phyloP scores from a whole-genome alignment of 2,329 filamentous ascomycete species.

The Penicillium sp. region DNA sequence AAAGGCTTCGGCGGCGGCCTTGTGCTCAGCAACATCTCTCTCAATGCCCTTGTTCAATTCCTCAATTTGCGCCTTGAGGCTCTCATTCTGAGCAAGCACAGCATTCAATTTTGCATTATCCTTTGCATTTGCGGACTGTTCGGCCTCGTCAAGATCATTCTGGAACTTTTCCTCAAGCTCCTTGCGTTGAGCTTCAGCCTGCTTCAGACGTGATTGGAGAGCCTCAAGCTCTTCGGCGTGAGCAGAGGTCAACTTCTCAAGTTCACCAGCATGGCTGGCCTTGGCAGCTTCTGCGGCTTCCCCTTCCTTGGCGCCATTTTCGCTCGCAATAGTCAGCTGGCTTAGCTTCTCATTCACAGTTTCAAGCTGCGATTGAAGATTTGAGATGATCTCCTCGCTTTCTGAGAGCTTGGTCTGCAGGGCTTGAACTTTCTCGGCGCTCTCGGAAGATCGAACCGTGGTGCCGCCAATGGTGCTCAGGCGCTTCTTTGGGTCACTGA shows the following conservation, averaged over 20 bases:
- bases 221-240: slow-evolving; percentile 31
- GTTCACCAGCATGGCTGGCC: slow-evolving; percentile 29
- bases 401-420: slow-evolving; percentile 33
- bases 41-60: slow-evolving; percentile 29
- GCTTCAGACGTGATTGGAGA: slow-evolving; percentile 30
- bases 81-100: slow-evolving; percentile 33
- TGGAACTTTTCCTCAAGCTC: slow-evolving; percentile 33
- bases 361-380: slow-evolving; percentile 31
- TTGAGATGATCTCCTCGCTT: slow-evolving; percentile 31
- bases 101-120: slow-evolving; percentile 32
- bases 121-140: slow-evolving; percentile 30
- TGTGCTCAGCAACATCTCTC: slow-evolving; percentile 30
- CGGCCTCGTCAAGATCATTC: slow-evolving; percentile 36
- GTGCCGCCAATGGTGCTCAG: slow-evolving; percentile 30
- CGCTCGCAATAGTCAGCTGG: slow-evolving; percentile 25
- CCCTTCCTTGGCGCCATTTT: slow-evolving; percentile 18
- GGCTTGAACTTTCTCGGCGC: slow-evolving; percentile 30
- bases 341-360: slow-evolving; percentile 31
- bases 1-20: slow-evolving; percentile 24
- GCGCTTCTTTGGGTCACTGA: slow-evolving; percentile 31
- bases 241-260: slow-evolving; percentile 27
- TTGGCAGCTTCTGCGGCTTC: slow-evolving; percentile 21
- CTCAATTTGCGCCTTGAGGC: slow-evolving; percentile 33
- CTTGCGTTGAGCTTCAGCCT: slow-evolving; percentile 32
- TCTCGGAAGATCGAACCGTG: slow-evolving; percentile 22